These are phyloP conservation scores for Spinellus fusiger DNA, from an alignment of 192 early-diverging fungal species.

Conservation along the genomic window DNA sequence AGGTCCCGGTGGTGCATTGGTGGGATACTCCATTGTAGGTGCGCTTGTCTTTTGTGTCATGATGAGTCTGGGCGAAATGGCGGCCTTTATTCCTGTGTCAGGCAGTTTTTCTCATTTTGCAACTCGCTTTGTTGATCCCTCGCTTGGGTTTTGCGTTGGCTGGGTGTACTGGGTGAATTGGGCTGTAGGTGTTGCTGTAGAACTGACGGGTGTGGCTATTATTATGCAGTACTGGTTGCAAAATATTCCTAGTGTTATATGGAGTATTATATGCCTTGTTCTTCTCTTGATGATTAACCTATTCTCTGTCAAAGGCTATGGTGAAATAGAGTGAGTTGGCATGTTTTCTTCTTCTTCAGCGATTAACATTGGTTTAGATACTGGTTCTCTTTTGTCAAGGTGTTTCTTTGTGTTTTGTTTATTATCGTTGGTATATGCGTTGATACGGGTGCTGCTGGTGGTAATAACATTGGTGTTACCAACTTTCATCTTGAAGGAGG, in stretches of 20 bases:
- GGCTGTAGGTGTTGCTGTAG: constrained; percentile 65
- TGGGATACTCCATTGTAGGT: constrained; percentile 58
- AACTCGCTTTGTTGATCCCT: constrained; percentile 76
- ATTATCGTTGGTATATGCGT: constrained; percentile 72
- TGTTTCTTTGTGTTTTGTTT: constrained; percentile 76
- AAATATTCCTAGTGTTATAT: constrained; percentile 15
- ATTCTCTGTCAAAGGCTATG: constrained; percentile 64
- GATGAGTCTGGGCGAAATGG: constrained; percentile 76
- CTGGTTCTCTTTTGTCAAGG: constrained; percentile 77
- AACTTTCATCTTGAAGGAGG: constrained; percentile 59
- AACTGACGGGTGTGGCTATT: constrained; percentile 65
- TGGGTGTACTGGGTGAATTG: constrained; percentile 45
- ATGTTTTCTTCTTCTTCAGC: background rate
- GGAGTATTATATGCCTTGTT: constrained; percentile 42
- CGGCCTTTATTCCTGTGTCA: constrained; percentile 67
- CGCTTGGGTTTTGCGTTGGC: constrained; percentile 34
- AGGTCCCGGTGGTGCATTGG: constrained; percentile 66
- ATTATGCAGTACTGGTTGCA: constrained; percentile 58
- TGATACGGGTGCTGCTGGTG: constrained; percentile 56
- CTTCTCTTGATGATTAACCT: constrained; percentile 59
- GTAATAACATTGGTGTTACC: constrained; percentile 45
- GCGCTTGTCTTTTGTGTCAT: constrained; percentile 57
- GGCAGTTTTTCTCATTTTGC: constrained; percentile 78
- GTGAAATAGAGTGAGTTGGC: constrained; percentile 54
- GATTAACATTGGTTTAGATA: constrained; percentile 51